Evolutionary conservation across 2,329 filamentous ascomycete genomes (phyloP), one percentile per base, ranked within the genome.

Genomic region (Bipolaris victoriae): DNA sequence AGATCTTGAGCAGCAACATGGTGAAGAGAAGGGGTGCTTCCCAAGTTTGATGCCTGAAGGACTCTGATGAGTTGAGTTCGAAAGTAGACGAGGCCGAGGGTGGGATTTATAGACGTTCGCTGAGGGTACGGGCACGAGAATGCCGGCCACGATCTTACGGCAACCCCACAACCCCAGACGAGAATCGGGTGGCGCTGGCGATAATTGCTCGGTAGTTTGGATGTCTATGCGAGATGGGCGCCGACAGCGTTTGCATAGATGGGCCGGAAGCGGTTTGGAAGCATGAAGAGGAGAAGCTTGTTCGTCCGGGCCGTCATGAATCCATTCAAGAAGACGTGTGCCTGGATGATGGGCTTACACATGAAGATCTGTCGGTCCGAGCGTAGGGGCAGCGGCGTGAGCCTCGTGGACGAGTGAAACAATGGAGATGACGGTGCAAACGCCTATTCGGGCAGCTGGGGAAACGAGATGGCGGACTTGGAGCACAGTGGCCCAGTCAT

Each of bases 1-100:
- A 31, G 39, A 60, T 33, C 15, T 55, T 53, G 41, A 69, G 52
- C 43, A 70, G 49, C 57, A 65, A 46, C 65, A 68, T 69, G 5
- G 45, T 57, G 58, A 58, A 35, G 41, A 39, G 29, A 37, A 13
- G 29, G 37, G 22, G 20, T 50, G 29, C 46, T 41, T 47, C 36
- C 35, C 45, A 15, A 20, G 46, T 41, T 37, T 35, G 47, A 29
- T 47, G 39, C 5, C 40, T 36, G 57, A 33, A 49, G 52, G 39
- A 37, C 41, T 44, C 37, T 40, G 52, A 31, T 18, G 41, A 45
- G 52, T 22, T 48, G 45, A 48, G 24, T 33, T 45, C 29, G 7
- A 24, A 29, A 24, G 26, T 47, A 31, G 55, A 46, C 29, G 45
- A 49, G 55, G 40, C 48, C n/a, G 33, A 37, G 31, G 24, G 50